Evolutionary conservation across 1,284 basidiomycete genomes (phyloP), one percentile per base, ranked within the genome.

Genomic region (Cerioporus squamosus): DNA sequence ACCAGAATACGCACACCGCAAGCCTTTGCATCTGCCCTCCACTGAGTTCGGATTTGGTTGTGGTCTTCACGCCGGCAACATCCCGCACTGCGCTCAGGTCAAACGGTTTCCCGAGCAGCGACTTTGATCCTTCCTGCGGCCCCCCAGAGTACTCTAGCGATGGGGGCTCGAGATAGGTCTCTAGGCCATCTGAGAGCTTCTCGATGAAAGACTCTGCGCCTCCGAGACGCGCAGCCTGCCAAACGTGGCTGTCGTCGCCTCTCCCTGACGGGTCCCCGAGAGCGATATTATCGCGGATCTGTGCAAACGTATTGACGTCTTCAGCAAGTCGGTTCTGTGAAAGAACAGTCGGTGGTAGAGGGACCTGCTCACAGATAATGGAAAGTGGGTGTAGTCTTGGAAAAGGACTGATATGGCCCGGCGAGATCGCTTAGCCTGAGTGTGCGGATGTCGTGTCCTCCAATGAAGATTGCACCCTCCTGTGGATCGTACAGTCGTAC

Each of bases 21-120:
- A 93, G 81, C 45, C 89, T 75, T 65, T 93, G 90, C 83, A 90
- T 85, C 72, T 93, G 88, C 0, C 90, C 90, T 0, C 90, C 91
- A 57, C 86, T 88, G 38, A 93, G 69, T 15, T 70, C 70, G 3
- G 75, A 74, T 1, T 68, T 59, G 1, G 72, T 72, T 71, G 81
- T 78, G 12, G 72, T 66, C 4, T 79, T 80, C 39, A 77, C 73
- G 0, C 74, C 72, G 42, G 82, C 78, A 23, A 72, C 73, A 1
- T 71, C 70, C 44, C 84, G 78, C 45, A 90, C 68, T 1, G 72
- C 68, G 10, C 70, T 70, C 65, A 82, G 86, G 63, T 87, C 80
- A 6, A 90, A 82, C 22, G 76, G 72, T 22, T 81, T 72, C 9
- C 89, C 89, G 65, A 88, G 86, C 8, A 88, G 71, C 44, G 77